Percentiles rank a stretch among this genome's conserved stretches.
Conservation (phyloP, 2,329 filamentous ascomycete genomes). For the Didymellaceae sp. region DNA sequence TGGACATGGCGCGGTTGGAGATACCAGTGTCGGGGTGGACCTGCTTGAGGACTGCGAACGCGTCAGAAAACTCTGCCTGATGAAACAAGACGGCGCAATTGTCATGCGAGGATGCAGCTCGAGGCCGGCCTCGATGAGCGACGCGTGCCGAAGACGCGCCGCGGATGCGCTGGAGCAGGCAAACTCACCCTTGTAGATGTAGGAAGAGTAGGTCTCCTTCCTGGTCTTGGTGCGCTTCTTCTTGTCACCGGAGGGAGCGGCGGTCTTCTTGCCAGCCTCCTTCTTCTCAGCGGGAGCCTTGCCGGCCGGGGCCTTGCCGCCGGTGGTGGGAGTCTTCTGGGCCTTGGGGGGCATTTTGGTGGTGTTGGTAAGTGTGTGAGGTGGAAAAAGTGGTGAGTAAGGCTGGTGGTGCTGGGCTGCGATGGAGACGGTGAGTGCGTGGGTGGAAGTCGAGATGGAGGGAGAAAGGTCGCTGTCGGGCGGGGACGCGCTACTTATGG, state of each 20-base stretch:
- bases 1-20: slow-evolving; percentile 99
- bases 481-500: slow-evolving; percentile 53
- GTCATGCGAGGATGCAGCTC: slow-evolving; percentile 7
- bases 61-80: slow-evolving; percentile 18
- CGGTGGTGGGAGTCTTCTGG: slow-evolving; percentile 94
- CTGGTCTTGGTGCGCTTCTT: slow-evolving; percentile 99
- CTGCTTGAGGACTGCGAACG: slow-evolving; percentile 88
- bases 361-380: slow-evolving; percentile 18
- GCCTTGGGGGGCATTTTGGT: slow-evolving; percentile 94
- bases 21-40: slow-evolving; percentile 99
- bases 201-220: slow-evolving; percentile 99
- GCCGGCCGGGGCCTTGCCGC: slow-evolving; percentile 86
- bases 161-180: slow-evolving; percentile 1
- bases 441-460: slow-evolving; percentile 51
- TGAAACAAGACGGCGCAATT: slow-evolving; percentile 46
- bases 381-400: slow-evolving; percentile 21
- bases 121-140: background rate
- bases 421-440: slow-evolving; percentile 30
- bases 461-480: slow-evolving; percentile 47
- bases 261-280: slow-evolving; percentile 99
- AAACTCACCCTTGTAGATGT: slow-evolving; percentile 98
- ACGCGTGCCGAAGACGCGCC: slow-evolving; percentile 21
- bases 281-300: slow-evolving; percentile 95
- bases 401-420: slow-evolving; percentile 29
- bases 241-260: slow-evolving; percentile 92